Evolutionary conservation across 192 early-diverging fungal species (phyloP), one percentile per base, ranked within the genome.

Genomic region (Dimargaris cristalligena): DNA sequence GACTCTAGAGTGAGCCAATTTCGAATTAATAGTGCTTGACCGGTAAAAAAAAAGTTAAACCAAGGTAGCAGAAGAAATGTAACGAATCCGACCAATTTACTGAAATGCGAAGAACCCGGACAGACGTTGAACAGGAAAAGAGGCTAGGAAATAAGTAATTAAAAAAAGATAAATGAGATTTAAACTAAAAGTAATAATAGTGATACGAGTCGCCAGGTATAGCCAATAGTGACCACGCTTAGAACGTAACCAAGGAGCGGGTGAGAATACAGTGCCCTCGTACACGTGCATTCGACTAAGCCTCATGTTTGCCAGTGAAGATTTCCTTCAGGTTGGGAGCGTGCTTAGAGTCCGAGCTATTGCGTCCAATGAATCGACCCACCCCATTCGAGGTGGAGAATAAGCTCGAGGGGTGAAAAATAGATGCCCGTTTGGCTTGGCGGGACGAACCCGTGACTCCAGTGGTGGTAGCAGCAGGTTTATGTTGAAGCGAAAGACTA

Each of bases 331-430:
- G 26, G 28, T 26, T 23, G 30, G 50, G 26, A 23, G 23, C 30
- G 4, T 52, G 50, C 23, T 30, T 56, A 33, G 54, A 10, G 31
- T 56, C 54, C 23, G 30, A 34, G 31, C 54, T 34, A 33, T 33
- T 18, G 30, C 54, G 54, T 0, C 29, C 54, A 11, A 56, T 56
- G 34, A 56, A 34, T 16, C 54, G 54, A 4, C 54, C 54, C 3
- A 56, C 54, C 26, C 54, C 54, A 11, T 11, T 33, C 2, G 26
- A 34, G 54, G 54, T 33, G 30, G 54, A 56, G 29, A 56, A 56
- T 16, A 56, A 16, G 54, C 23, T 29, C 31, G 54, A 31, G 16
- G 54, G 54, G 54, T 56, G 54, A 34, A 56, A 56, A 23, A 56
- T 56, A 16, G 54, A 56, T 18, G 29, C 34, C 16, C 54, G 54